phyloP scores from a whole-genome alignment of 768 basidiomycete species.

The Porpolomopsis calyptriformis region DNA sequence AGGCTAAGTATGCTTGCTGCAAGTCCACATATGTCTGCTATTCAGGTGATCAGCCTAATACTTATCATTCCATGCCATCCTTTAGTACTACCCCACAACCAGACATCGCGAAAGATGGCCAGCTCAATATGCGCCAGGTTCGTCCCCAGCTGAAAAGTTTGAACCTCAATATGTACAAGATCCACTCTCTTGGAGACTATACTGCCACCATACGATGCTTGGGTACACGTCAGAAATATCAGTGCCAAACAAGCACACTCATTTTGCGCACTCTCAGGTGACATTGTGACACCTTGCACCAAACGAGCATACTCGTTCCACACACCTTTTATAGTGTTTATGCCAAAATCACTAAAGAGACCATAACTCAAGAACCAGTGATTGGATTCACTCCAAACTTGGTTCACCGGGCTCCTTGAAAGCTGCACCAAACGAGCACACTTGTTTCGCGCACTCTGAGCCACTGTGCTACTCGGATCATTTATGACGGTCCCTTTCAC shows the following conservation, averaged over 20 bases:
- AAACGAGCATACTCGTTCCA: too few species aligned
- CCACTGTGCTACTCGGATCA: too few species aligned
- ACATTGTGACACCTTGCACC: too few species aligned
- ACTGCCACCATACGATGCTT: background rate
- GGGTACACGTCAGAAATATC: background rate
- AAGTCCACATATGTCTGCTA: slow-evolving; percentile 6
- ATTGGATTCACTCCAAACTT: too few species aligned
- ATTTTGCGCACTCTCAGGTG: too few species aligned
- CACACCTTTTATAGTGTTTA: too few species aligned
- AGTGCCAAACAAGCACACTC: background rate
- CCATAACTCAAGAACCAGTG: too few species aligned
- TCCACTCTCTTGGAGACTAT: slow-evolving; percentile 7
- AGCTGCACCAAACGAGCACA: too few species aligned
- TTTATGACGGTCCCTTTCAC: too few species aligned
- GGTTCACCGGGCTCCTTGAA: too few species aligned
- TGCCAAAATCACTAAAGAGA: too few species aligned
- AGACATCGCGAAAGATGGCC: background rate
- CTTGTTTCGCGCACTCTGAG: too few species aligned
- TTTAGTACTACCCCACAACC: background rate
- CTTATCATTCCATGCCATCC: background rate
- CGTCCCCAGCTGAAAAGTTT: background rate
- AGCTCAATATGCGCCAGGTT: background rate
- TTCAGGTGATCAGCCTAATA: background rate
- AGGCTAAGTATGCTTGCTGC: slow-evolving; percentile 1
- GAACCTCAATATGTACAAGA: slow-evolving; percentile 7